These are phyloP conservation scores for Exophiala xenobiotica DNA, from an alignment of 2,329 filamentous ascomycete species.

Conservation along the genomic window DNA sequence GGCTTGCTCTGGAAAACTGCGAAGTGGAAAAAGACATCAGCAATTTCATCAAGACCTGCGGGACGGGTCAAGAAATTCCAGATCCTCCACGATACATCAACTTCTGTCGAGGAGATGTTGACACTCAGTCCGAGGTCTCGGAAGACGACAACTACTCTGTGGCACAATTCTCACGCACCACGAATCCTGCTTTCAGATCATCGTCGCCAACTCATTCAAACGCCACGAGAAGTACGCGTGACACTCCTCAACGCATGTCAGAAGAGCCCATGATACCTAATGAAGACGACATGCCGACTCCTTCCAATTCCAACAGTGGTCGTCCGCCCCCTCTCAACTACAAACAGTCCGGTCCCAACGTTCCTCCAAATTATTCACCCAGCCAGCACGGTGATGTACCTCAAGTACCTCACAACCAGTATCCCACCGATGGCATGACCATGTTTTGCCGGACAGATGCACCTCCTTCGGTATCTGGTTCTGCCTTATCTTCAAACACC, in stretches of 20 bases:
- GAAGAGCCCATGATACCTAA: slow-evolving; percentile 23
- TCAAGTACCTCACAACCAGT: slow-evolving; percentile 83
- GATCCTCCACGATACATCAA: slow-evolving; percentile 98
- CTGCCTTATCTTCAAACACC: slow-evolving; percentile 62
- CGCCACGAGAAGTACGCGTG: slow-evolving; percentile 50
- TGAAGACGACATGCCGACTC: slow-evolving; percentile 23
- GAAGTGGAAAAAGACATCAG: slow-evolving; percentile 95
- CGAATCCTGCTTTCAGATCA: slow-evolving; percentile 93
- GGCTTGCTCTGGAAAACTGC: slow-evolving; percentile 87
- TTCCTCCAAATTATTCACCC: slow-evolving; percentile 50
- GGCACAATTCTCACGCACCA: slow-evolving; percentile 90
- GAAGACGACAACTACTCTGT: slow-evolving; percentile 94
- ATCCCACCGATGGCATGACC: slow-evolving; percentile 93
- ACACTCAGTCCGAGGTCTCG: slow-evolving; percentile 76
- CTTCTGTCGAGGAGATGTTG: slow-evolving; percentile 87
- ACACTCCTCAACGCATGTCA: slow-evolving; percentile 18
- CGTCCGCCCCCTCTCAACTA: slow-evolving; percentile 30
- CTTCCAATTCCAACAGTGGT: slow-evolving; percentile 27
- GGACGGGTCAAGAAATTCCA: slow-evolving; percentile 95
- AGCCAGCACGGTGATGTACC: slow-evolving; percentile 66
- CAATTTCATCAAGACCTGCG: slow-evolving; percentile 80
- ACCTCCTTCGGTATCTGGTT: slow-evolving; percentile 66
- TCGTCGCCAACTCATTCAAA: slow-evolving; percentile 91
- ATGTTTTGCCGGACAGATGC: slow-evolving; percentile 83
- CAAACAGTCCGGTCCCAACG: slow-evolving; percentile 24